Conservation (phyloP, 345 rosid species). For the Brassica cretica region DNA sequence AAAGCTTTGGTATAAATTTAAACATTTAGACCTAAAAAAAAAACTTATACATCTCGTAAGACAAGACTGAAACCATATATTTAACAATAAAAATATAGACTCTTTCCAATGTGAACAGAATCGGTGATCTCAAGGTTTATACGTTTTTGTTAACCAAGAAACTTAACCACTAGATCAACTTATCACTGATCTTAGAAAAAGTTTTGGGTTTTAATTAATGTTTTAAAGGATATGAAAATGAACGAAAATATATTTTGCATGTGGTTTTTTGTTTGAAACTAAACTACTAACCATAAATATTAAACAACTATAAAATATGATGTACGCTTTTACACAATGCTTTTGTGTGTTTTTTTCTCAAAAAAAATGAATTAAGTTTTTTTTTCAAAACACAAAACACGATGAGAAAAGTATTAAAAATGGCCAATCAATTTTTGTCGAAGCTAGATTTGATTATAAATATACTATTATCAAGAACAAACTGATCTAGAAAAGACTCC, state of each 20-base stretch:
- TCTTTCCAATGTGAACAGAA: not conserved
- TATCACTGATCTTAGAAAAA: not conserved
- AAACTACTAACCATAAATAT: not conserved
- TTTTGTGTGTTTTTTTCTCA: no score
- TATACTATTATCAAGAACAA: not conserved
- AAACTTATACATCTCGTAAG: not conserved
- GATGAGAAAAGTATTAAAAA: not conserved
- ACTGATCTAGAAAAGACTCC: not conserved
- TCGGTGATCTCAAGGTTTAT: not conserved
- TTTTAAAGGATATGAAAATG: not conserved
- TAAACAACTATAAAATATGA: not conserved
- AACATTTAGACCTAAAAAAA: no score
- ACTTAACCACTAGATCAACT: not conserved
- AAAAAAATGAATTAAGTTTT: not conserved
- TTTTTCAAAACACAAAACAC: not conserved
- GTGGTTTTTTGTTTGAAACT: not conserved
- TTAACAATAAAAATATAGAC: no score
- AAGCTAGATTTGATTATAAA: not conserved
- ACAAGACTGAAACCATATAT: no score
- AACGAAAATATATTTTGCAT: not conserved
- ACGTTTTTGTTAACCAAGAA: not conserved
- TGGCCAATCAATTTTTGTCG: not conserved
- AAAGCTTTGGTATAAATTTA: no score
- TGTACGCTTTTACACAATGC: not conserved
- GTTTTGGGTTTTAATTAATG: not conserved